These are phyloP conservation scores for Vishniacozyma victoriae DNA, from an alignment of 768 basidiomycete genomes.

Conservation along the genomic window DNA sequence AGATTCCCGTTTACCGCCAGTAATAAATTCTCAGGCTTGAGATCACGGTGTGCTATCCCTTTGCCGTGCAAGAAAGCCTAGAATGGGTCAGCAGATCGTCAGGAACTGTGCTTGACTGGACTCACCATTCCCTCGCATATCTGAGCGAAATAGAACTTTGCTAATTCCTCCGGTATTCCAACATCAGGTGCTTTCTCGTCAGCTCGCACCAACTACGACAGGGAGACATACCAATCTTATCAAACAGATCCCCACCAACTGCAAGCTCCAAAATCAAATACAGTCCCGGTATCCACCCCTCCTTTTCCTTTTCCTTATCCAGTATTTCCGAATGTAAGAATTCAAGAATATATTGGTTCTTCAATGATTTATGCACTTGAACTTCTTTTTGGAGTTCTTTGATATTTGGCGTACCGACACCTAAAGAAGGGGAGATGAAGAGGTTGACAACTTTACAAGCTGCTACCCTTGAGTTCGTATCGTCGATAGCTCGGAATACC, in stretches of 20 bases:
- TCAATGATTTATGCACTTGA: conserved; percentile 72
- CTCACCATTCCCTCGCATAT: conserved; percentile 74
- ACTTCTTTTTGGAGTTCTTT: conserved; percentile 89
- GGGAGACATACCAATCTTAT: conserved; percentile 84
- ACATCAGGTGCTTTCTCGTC: conserved; percentile 71
- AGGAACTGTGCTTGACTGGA: conserved; percentile 8
- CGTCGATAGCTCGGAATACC: conserved; percentile 75
- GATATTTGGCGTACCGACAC: conserved; percentile 54
- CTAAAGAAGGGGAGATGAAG: conserved; percentile 27
- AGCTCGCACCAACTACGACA: not conserved
- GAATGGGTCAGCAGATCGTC: not conserved
- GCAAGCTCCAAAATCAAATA: conserved; percentile 93
- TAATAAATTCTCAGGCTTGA: conserved; percentile 94
- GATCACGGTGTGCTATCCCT: conserved; percentile 91
- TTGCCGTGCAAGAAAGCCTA: conserved; percentile 78
- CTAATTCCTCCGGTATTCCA: conserved; percentile 76
- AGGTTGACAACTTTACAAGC: conserved; percentile 80
- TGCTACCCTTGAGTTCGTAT: conserved; percentile 55
- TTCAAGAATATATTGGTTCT: conserved; percentile 73
- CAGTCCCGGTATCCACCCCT: conserved; percentile 65
- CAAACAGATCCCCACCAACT: conserved; percentile 89
- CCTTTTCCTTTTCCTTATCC: conserved; percentile 51
- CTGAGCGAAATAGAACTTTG: conserved; percentile 85
- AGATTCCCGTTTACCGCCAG: conserved; percentile 74
- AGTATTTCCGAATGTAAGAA: conserved; percentile 73